These are phyloP conservation scores for Trichoderma sp. DNA, from an alignment of 2,329 filamentous ascomycete genomes.

Conservation along the genomic window DNA sequence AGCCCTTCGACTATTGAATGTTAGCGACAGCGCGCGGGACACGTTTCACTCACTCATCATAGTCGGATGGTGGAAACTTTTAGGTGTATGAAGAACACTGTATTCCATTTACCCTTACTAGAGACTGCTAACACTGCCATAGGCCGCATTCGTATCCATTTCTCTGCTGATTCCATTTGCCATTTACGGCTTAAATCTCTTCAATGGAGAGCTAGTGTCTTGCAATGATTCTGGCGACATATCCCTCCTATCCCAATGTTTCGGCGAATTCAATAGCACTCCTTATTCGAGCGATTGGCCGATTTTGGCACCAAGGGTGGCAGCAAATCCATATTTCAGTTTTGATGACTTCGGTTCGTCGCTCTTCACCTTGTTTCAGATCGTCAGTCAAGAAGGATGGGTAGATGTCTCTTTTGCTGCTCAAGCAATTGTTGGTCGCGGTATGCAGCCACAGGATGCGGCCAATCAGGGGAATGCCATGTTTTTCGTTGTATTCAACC, in stretches of 20 bases:
- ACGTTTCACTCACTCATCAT: slow-evolving; percentile 97
- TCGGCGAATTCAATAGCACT: slow-evolving; percentile 74
- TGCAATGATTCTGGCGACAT: slow-evolving; percentile 67
- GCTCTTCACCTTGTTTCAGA: slow-evolving; percentile 95
- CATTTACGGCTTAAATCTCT: slow-evolving; percentile 91
- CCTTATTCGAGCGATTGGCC: slow-evolving; percentile 76
- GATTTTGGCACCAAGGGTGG: slow-evolving; percentile 78
- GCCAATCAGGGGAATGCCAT: slow-evolving; percentile 79
- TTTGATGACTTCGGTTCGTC: slow-evolving; percentile 95
- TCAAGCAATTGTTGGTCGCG: slow-evolving; percentile 75
- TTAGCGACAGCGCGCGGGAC: slow-evolving; percentile 91
- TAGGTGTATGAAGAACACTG: slow-evolving; percentile 60
- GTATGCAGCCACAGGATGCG: slow-evolving; percentile 68
- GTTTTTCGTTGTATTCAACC: slow-evolving; percentile 95
- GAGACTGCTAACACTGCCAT: slow-evolving; percentile 16
- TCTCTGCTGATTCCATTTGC: slow-evolving; percentile 95
- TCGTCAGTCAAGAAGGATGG: slow-evolving; percentile 98
- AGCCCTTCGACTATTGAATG: slow-evolving; percentile 86
- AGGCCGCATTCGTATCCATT: slow-evolving; percentile 87
- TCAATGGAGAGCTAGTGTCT: slow-evolving; percentile 72
- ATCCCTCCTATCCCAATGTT: slow-evolving; percentile 67
- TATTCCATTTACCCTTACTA: not conserved
- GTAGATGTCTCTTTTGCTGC: slow-evolving; percentile 84
- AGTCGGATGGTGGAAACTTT: slow-evolving; percentile 88
- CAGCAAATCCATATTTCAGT: slow-evolving; percentile 78